phyloP scores from a whole-genome alignment of 345 rosid species.

The Hirschfeldia incana region DNA sequence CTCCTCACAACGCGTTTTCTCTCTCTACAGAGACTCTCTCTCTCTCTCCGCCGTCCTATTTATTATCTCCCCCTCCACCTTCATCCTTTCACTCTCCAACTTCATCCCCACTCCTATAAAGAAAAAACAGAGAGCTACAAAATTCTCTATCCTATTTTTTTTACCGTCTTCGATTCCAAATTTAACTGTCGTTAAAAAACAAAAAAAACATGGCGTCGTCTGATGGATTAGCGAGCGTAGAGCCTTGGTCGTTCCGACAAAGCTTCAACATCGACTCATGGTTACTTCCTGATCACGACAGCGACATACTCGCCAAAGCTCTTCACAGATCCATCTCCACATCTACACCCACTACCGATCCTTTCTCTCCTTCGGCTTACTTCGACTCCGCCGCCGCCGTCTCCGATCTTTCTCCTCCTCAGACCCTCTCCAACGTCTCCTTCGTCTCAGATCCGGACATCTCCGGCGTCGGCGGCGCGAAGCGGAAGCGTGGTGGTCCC shows the following conservation, averaged over 20 bases:
- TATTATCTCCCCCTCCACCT: conserved; percentile 9
- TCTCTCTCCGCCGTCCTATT: conserved; percentile 31
- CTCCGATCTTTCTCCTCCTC: conserved; percentile 47
- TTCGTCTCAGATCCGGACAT: conserved; percentile 39
- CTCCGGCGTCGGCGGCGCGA: background rate
- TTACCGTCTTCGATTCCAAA: background rate
- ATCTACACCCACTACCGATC: conserved; percentile 20
- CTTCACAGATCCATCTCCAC: conserved; percentile 56
- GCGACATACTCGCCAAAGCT: conserved; percentile 42
- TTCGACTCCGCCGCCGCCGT: conserved; percentile 36
- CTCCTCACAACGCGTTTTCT: conserved; percentile 40
- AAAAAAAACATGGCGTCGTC: conserved; percentile 25
- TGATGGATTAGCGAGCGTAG: conserved; percentile 32
- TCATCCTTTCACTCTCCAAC: conserved; percentile 15
- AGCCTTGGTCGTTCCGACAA: conserved; percentile 34
- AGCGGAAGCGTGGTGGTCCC: conserved; percentile 39
- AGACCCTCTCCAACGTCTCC: conserved; percentile 37
- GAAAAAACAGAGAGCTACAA: background rate
- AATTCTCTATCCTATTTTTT: background rate
- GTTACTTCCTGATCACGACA: conserved; percentile 34
- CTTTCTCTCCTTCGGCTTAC: conserved; percentile 30
- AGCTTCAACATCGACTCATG: conserved; percentile 35
- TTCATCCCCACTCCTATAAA: background rate
- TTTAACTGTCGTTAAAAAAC: background rate
- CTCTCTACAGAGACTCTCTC: background rate